Evolutionary conservation across 169 alveolate species (phyloP).

Genomic region (Plasmodium sp.): DNA sequence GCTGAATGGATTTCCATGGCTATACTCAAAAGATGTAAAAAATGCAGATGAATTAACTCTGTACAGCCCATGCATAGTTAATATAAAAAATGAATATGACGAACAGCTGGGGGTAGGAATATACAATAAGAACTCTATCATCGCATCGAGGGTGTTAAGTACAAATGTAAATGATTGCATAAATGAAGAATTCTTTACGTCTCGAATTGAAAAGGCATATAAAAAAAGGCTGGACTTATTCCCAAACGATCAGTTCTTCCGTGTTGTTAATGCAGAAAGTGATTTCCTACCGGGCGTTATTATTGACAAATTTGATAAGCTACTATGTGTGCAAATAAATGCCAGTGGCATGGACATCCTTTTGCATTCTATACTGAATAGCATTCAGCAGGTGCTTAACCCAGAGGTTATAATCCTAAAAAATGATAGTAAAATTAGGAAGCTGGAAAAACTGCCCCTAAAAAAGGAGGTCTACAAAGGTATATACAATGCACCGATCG

Average conservation of each 20-base stretch:
- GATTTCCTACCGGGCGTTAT: slow-evolving; percentile 77
- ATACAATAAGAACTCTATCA: slow-evolving; percentile 65
- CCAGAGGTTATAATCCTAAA: slow-evolving; percentile 53
- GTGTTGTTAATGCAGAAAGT: slow-evolving; percentile 78
- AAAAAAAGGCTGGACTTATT: slow-evolving; percentile 57
- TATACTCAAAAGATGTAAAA: slow-evolving; percentile 72
- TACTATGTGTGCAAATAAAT: slow-evolving; percentile 64
- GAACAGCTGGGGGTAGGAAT: slow-evolving; percentile 72
- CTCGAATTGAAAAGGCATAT: slow-evolving; percentile 60
- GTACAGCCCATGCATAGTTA: slow-evolving; percentile 67
- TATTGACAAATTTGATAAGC: slow-evolving; percentile 70
- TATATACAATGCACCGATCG: slow-evolving; percentile 53
- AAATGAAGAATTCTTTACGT: slow-evolving; percentile 72
- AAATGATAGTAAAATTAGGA: slow-evolving; percentile 69
- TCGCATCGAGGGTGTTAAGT: slow-evolving; percentile 59
- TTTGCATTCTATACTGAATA: slow-evolving; percentile 31
- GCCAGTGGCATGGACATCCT: slow-evolving; percentile 77
- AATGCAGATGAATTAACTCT: slow-evolving; percentile 53
- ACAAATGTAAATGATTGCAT: slow-evolving; percentile 44
- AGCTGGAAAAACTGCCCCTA: slow-evolving; percentile 68
- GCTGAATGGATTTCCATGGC: slow-evolving; percentile 75
- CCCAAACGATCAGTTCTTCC: slow-evolving; percentile 64
- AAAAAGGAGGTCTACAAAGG: slow-evolving; percentile 73
- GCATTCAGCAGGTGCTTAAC: slow-evolving; percentile 53
- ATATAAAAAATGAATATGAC: slow-evolving; percentile 68